Conservation (phyloP, 257 asterid genomes). For the Petrea volubilis region DNA sequence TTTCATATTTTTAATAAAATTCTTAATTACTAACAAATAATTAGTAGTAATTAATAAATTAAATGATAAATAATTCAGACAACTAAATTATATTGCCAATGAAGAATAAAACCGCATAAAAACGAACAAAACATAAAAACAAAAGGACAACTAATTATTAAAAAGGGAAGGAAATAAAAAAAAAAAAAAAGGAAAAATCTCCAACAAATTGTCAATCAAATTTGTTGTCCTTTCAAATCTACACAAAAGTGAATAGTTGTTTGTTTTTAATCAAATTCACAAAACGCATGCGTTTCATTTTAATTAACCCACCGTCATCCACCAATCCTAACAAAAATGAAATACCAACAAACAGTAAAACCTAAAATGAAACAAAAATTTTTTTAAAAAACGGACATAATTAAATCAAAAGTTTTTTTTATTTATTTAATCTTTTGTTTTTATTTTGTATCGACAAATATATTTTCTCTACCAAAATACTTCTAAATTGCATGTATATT, state of each 20-base stretch:
- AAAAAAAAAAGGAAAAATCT: not conserved
- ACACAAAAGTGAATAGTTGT: conserved; percentile 6
- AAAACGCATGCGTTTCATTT: not conserved
- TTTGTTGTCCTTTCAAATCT: conserved; percentile 9
- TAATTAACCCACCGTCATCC: conserved; percentile 16
- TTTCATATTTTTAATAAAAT: no score
- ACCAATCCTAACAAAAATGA: not conserved
- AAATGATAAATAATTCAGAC: no score
- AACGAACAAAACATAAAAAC: conserved; percentile 10
- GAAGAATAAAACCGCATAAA: no score
- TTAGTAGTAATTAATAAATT: no score
- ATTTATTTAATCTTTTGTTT: no score
- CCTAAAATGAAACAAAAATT: not conserved
- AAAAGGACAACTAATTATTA: not conserved
- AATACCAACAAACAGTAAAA: conserved; percentile 1
- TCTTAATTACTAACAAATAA: no score
- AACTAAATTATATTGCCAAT: no score
- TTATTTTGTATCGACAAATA: no score
- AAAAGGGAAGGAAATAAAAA: not conserved
- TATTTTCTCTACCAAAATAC: no score
- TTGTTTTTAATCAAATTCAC: not conserved
- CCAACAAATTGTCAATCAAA: not conserved
- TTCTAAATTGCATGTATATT: no score
- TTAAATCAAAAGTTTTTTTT: no score
- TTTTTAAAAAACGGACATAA: not conserved